Evolutionary conservation across 2,329 filamentous ascomycete species (phyloP).

Genomic region (Alternaria viburni): DNA sequence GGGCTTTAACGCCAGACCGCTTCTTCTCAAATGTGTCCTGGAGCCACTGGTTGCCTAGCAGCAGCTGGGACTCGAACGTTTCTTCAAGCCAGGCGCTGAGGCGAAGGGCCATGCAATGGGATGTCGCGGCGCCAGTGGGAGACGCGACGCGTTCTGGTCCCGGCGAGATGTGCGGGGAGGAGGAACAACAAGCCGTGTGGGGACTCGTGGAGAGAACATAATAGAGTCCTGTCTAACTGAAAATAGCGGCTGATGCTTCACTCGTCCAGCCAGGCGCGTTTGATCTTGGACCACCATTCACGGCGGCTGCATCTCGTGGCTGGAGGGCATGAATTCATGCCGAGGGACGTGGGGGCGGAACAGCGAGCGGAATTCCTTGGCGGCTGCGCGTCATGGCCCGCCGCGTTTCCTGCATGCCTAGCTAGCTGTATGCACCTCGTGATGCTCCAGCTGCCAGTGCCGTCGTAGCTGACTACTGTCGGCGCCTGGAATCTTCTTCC

Average conservation of each 20-base stretch:
- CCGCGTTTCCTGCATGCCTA: neutral
- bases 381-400: constrained; percentile 19
- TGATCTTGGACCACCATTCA: constrained; percentile 1
- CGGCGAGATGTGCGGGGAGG: neutral
- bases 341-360: neutral
- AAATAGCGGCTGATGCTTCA: neutral
- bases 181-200: neutral
- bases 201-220: neutral
- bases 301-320: neutral
- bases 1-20: constrained; percentile 1
- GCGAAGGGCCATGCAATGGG: constrained; percentile 20
- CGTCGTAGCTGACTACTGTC: constrained; percentile 7
- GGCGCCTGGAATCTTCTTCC: neutral
- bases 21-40: constrained; percentile 17
- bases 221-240: neutral
- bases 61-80: constrained; percentile 25
- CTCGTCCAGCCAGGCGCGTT: neutral
- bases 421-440: constrained; percentile 5
- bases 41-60: constrained; percentile 32
- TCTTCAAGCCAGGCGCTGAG: constrained; percentile 32
- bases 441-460: neutral
- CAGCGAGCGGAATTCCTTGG: constrained; percentile 4
- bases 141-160: constrained; percentile 20
- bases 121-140: neutral
- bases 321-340: neutral